Conservation (phyloP, 495 filamentous ascomycete species). For the Talaromyces nanjingensis region DNA sequence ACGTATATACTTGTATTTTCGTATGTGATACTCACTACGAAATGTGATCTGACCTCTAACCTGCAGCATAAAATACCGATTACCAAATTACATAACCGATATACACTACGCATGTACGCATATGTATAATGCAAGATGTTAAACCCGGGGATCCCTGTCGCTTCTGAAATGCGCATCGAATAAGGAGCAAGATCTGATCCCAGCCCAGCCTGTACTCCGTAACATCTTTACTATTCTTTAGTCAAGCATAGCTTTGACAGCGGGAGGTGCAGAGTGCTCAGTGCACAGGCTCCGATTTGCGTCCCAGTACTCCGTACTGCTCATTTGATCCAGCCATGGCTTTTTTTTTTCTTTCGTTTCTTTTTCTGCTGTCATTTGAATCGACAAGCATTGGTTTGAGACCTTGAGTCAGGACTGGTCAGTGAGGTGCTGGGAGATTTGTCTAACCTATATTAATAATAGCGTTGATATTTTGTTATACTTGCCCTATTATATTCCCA, state of each 20-base stretch:
- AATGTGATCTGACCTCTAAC: neutral
- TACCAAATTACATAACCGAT: neutral
- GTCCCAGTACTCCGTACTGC: neutral
- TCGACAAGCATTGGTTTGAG: neutral
- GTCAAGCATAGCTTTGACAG: neutral
- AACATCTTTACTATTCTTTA: neutral
- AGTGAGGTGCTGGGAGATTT: neutral
- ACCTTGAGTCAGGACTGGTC: neutral
- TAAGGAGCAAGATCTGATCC: neutral
- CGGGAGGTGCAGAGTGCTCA: neutral
- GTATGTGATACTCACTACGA: neutral
- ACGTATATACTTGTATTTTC: neutral
- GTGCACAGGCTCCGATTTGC: neutral
- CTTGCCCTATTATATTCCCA: neutral
- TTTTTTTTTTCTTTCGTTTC: neutral
- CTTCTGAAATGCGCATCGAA: neutral
- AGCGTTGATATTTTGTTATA: neutral
- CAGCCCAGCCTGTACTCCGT: neutral
- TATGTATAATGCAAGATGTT: neutral
- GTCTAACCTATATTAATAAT: neutral
- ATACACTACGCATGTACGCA: neutral
- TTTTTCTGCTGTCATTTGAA: neutral
- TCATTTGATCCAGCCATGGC: neutral
- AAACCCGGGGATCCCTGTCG: neutral
- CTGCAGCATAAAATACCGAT: neutral